Base-by-base conservation (phyloP, 2,329 filamentous ascomycete species). In the Colletotrichum spaethianum region DNA sequence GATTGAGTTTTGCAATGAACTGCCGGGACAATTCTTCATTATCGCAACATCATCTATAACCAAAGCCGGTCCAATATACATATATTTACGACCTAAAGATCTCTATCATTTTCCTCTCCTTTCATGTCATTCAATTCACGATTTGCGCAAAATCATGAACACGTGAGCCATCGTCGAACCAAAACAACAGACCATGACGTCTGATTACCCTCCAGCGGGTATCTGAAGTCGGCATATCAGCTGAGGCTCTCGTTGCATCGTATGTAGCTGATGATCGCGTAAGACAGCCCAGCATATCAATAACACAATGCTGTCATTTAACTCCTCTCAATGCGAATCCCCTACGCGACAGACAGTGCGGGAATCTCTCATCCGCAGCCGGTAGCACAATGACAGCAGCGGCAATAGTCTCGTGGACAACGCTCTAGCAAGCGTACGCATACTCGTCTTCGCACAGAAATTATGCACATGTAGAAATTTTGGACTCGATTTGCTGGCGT, bases 401-500 rank as follows among this genome's bases (percentile, higher is more conserved):
- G n/a, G 14, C 23, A 20, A 20, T 5, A 26, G 14, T 3, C 23
- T 26, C 20, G 18, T 46, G 57, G 40, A 23, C 57, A 33, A 33
- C n/a, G 28, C 12, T 46, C 20, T 31, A 28, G 12, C 28, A n/a
- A 7, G 28, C 26, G 16, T 4, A 40, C 3, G 33, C 18, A 36
- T 5, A 48, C 20, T 20, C 9, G n/a, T 18, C 23, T 8, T 50
- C 36, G 16, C 38, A 16, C 62, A 36, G 26, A 33, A 48, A 3
- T 28, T 11, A 5, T 56, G 20, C 40, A 63, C 31, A 44, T 59
- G 52, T 52, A 28, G 38, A 72, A 44, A 46, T 28, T 59, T 31
- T 56, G 44, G 63, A 57, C 55, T 73, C 55, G 55, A 56, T 62
- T 73, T 73, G 63, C 60, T 71, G 73, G 61, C 59, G 44, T 73